Conservation (phyloP, 257 asterid genomes). For the Vinca minor region DNA sequence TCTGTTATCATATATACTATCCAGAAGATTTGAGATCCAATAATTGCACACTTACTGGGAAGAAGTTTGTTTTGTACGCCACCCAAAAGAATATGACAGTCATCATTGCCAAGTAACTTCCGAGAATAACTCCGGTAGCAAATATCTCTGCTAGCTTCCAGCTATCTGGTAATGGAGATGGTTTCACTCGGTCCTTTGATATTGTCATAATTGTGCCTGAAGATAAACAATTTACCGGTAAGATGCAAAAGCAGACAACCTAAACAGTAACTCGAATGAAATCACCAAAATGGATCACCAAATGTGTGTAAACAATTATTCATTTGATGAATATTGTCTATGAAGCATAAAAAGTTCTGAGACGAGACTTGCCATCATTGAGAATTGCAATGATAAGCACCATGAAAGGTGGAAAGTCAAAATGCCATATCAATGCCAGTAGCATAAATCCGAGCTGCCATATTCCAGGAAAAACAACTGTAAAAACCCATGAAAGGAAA, state of each 20-base stretch:
- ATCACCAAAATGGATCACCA: not conserved
- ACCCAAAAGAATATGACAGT: conserved; percentile 97
- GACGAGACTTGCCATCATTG: conserved; percentile 57
- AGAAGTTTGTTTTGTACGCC: conserved; percentile 77
- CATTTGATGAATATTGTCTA: not conserved
- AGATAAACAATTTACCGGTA: conserved; percentile 3
- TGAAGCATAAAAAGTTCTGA: not conserved
- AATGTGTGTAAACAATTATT: not conserved
- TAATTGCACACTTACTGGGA: conserved; percentile 49
- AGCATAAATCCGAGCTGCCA: conserved; percentile 97
- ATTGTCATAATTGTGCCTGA: conserved; percentile 97
- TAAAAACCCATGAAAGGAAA: not conserved
- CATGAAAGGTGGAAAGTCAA: conserved; percentile 98
- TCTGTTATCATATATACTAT: too few species aligned
- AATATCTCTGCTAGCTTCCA: conserved; percentile 95
- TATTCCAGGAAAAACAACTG: conserved; percentile 2
- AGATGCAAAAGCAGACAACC: not conserved
- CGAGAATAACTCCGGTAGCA: conserved; percentile 82
- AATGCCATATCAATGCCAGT: conserved; percentile 88
- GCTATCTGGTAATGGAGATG: conserved; percentile 97
- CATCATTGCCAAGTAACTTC: conserved; percentile 94
- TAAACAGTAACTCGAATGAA: too few species aligned
- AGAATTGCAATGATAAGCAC: conserved; percentile 97
- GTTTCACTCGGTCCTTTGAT: conserved; percentile 91
- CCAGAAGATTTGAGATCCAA: not conserved